Evolutionary conservation across 2,329 filamentous ascomycete species (phyloP).

Genomic region (Monosporascus cannonballus): DNA sequence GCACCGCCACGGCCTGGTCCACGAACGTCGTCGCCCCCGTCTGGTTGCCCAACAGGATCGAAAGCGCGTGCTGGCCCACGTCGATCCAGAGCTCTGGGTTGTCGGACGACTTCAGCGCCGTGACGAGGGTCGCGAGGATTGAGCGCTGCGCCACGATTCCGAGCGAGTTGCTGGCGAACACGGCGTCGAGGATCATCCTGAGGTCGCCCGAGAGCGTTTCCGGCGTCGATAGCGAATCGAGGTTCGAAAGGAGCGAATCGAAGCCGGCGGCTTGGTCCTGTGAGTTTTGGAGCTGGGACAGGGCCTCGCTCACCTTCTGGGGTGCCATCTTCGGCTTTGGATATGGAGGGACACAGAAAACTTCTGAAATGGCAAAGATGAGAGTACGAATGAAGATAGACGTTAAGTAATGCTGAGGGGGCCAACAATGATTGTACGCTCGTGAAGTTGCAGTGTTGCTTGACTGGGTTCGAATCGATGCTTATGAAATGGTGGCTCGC

Average conservation of each 20-base stretch:
- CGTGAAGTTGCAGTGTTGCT: no score
- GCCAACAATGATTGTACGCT: no score
- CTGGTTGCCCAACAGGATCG: slow-evolving; percentile 56
- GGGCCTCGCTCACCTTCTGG: slow-evolving; percentile 35
- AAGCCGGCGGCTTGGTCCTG: slow-evolving; percentile 40
- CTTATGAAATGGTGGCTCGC: no score
- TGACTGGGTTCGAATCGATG: no score
- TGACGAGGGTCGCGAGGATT: slow-evolving; percentile 62
- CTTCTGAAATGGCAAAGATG: no score
- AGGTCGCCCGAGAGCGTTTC: slow-evolving; percentile 47
- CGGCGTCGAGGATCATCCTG: slow-evolving; percentile 58
- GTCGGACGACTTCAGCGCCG: slow-evolving; percentile 53
- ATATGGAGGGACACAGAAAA: no score
- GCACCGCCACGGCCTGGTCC: slow-evolving; percentile 75
- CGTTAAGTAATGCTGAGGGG: neutral
- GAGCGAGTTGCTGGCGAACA: slow-evolving; percentile 58
- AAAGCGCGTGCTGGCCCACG: slow-evolving; percentile 68
- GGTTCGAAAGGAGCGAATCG: slow-evolving; percentile 38
- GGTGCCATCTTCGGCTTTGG: slow-evolving; percentile 16
- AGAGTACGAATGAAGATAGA: neutral
- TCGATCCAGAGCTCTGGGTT: slow-evolving; percentile 64
- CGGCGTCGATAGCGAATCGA: slow-evolving; percentile 35
- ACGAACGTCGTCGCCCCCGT: slow-evolving; percentile 60
- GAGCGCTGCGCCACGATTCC: slow-evolving; percentile 71
- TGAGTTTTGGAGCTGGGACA: slow-evolving; percentile 33